These are phyloP conservation scores for Citrus mangshanensis DNA, from an alignment of 345 rosid genomes.

Conservation along the genomic window DNA sequence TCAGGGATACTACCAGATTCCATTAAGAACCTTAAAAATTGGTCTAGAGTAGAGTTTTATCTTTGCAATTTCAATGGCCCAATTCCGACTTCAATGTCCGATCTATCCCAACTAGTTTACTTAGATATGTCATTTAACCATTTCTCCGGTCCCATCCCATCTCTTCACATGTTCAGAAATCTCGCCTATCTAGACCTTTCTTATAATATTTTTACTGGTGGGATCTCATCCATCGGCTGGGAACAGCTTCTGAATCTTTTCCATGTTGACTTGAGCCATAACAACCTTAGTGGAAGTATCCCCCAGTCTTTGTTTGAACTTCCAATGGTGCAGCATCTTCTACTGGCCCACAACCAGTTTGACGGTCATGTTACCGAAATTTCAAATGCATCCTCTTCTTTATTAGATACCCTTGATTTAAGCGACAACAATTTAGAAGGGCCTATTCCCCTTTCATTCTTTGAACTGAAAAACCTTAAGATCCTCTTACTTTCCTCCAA, in stretches of 20 bases:
- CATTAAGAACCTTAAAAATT: constrained; percentile 12
- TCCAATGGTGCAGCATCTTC: constrained; percentile 14
- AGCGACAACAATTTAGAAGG: constrained; percentile 38
- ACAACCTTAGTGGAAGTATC: constrained; percentile 32
- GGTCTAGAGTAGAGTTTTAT: constrained; percentile 29
- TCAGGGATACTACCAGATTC: constrained; percentile 27
- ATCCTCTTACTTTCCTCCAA: constrained; percentile 37
- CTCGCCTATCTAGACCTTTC: constrained; percentile 24
- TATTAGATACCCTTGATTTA: constrained; percentile 32
- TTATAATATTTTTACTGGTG: constrained; percentile 24
- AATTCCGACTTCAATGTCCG: constrained; percentile 22
- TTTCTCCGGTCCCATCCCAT: constrained; percentile 40
- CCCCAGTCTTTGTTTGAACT: constrained; percentile 19
- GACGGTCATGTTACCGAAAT: background rate
- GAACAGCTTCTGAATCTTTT: constrained; percentile 22
- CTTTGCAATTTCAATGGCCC: constrained; percentile 19
- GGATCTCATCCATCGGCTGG: constrained; percentile 21
- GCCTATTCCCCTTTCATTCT: constrained; percentile 7
- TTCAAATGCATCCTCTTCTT: background rate
- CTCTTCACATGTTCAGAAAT: constrained; percentile 19
- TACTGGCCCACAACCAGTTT: constrained; percentile 27
- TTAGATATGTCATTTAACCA: constrained; percentile 30
- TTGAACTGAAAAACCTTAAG: constrained; percentile 18
- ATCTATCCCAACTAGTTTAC: constrained; percentile 13
- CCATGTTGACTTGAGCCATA: constrained; percentile 29